phyloP scores from a whole-genome alignment of 2,329 filamentous ascomycete genomes.

The Colletotrichum sp. region DNA sequence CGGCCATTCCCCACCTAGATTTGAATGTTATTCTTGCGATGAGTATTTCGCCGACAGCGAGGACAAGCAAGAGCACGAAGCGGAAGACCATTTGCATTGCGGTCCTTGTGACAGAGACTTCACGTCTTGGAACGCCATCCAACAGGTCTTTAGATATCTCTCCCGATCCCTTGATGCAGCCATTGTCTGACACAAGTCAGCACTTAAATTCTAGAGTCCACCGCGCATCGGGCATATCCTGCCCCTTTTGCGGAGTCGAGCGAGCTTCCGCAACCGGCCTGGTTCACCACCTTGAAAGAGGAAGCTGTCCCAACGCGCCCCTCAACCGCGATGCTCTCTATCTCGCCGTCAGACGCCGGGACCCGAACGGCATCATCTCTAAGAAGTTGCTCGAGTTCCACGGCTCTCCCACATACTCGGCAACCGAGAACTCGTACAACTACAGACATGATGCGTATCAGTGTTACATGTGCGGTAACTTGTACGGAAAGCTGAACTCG shows the following conservation, averaged over 20 bases:
- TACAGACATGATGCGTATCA: slow-evolving; percentile 26
- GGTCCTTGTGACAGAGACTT: not conserved
- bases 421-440: slow-evolving; percentile 44
- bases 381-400: slow-evolving; percentile 54
- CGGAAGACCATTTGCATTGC: not conserved
- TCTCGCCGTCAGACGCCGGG: slow-evolving; percentile 46
- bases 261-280: slow-evolving; percentile 60
- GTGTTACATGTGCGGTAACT: slow-evolving; percentile 58
- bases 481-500: not conserved
- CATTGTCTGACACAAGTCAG: slow-evolving; percentile 35
- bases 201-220: slow-evolving; percentile 61
- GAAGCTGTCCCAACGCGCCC: slow-evolving; percentile 51
- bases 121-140: not conserved
- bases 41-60: slow-evolving; percentile 25
- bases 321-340: slow-evolving; percentile 56
- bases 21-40: slow-evolving; percentile 34
- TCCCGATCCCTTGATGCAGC: not conserved
- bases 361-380: slow-evolving; percentile 54
- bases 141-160: not conserved
- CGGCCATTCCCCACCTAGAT: slow-evolving; percentile 26
- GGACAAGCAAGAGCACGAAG: slow-evolving; percentile 13
- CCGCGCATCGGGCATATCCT: slow-evolving; percentile 46
- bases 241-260: slow-evolving; percentile 57
- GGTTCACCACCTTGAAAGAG: slow-evolving; percentile 60
- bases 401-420: slow-evolving; percentile 37